phyloP scores from a whole-genome alignment of 805 yeast species.

The Suhomyces xylopsoci region DNA sequence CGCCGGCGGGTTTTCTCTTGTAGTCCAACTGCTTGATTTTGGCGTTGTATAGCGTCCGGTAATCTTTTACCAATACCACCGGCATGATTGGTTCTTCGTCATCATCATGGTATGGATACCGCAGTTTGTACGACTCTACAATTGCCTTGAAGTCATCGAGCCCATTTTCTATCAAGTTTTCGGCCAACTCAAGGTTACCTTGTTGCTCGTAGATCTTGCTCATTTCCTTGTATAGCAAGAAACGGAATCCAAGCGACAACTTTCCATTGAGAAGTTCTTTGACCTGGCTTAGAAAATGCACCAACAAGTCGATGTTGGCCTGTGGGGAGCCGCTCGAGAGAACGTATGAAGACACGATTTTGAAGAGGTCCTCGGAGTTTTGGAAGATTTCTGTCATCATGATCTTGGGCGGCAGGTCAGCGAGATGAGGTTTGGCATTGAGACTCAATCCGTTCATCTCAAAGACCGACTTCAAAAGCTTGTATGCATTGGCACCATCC shows the following conservation, averaged over 20 bases:
- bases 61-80: background rate
- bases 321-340: constrained; percentile 12
- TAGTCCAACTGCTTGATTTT: constrained; percentile 13
- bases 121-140: constrained; percentile 10
- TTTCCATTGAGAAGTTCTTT: constrained; percentile 18
- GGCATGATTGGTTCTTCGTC: constrained; percentile 10
- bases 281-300: constrained; percentile 27
- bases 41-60: constrained; percentile 9
- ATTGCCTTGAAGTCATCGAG: constrained; percentile 20
- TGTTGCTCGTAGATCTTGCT: constrained; percentile 23
- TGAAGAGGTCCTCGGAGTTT: constrained; percentile 20
- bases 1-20: constrained; percentile 4
- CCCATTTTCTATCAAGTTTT: constrained; percentile 23
- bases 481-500: constrained; percentile 26
- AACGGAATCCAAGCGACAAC: constrained; percentile 20
- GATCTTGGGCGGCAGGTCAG: constrained; percentile 1
- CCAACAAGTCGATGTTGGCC: constrained; percentile 19
- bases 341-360: constrained; percentile 25
- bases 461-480: constrained; percentile 28
- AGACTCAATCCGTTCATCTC: constrained; percentile 29
- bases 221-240: constrained; percentile 27
- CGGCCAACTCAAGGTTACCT: constrained; percentile 21
- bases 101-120: constrained; percentile 17
- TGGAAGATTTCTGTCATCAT: constrained; percentile 4
- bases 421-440: background rate